A percentile compares a stretch with the other conserved stretches of the same genome.
Conservation (phyloP, 441 rosid species). For the Syzygium malaccense region DNA sequence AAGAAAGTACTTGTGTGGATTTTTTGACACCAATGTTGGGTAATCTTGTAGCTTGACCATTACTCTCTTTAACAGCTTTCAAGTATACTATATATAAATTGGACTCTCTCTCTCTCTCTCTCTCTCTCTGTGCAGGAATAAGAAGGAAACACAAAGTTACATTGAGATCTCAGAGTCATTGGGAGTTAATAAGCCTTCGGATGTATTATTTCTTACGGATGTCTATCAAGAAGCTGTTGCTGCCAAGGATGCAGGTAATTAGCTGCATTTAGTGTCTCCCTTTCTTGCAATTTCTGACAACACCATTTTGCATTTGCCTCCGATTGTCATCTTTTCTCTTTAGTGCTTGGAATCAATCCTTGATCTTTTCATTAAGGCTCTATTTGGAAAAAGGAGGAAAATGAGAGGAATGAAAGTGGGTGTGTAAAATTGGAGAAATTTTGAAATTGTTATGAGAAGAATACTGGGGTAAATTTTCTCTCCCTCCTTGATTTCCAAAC, state of each 20-base stretch:
- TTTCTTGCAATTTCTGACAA: neutral
- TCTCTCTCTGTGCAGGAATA: conserved; percentile 2
- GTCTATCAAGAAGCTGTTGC: conserved; percentile 16
- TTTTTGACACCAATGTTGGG: conserved; percentile 19
- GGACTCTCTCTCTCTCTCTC: neutral
- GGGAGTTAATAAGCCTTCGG: conserved; percentile 20
- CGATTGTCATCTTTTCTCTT: neutral
- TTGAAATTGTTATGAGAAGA: neutral
- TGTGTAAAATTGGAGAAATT: neutral
- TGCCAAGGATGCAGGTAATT: conserved; percentile 17
- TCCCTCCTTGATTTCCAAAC: neutral
- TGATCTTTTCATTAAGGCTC: neutral
- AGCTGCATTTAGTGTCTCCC: neutral
- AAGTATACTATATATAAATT: neutral
- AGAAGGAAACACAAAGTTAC: conserved; percentile 11
- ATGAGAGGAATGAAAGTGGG: neutral
- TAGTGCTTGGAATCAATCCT: neutral
- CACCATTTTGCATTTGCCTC: neutral
- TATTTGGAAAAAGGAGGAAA: neutral
- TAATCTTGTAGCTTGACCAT: neutral
- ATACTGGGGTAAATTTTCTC: neutral
- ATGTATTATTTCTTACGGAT: conserved; percentile 17
- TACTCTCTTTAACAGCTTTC: neutral
- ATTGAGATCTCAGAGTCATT: conserved; percentile 14
- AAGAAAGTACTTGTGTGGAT: conserved; percentile 21